Percentiles rank a stretch among this genome's conserved stretches.
phyloP scores from a whole-genome alignment of 208 protist species.

The Hexamita inflata region DNA sequence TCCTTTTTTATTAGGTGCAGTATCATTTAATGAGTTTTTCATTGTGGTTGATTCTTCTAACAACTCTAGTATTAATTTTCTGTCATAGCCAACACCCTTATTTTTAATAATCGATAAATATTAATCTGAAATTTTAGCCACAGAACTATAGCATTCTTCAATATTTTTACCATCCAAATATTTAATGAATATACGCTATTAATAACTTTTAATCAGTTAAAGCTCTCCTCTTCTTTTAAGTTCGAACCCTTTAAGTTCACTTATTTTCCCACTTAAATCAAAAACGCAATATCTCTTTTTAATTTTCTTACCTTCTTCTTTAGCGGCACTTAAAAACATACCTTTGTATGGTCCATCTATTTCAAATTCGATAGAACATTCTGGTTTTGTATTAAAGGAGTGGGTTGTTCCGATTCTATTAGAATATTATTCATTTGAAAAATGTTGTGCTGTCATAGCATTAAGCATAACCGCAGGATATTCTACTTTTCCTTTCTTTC shows the following conservation, averaged over 20 bases:
- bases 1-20: conserved; percentile 75
- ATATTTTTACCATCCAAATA: conserved; percentile 72
- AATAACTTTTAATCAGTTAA: conserved; percentile 95
- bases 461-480: conserved; percentile 95
- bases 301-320: conserved; percentile 82
- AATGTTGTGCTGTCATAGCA: conserved; percentile 62
- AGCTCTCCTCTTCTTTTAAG: conserved; percentile 99
- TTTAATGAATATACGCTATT: conserved; percentile 74
- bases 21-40: conserved; percentile 79
- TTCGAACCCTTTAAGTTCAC: conserved; percentile 99
- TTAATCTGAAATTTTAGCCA: conserved; percentile 75
- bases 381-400: conserved; percentile 50
- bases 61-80: conserved; percentile 84
- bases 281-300: conserved; percentile 98
- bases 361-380: conserved; percentile 98
- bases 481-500: conserved; percentile 14
- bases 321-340: conserved; percentile 95
- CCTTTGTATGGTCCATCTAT: conserved; percentile 96
- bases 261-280: conserved; percentile 76
- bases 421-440: conserved; percentile 21
- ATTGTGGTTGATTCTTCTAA: conserved; percentile 89
- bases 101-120: conserved; percentile 83
- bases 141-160: conserved; percentile 78
- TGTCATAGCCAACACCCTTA: conserved; percentile 58
- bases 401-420: not conserved